Base-by-base conservation (phyloP, 2,329 filamentous ascomycete genomes). In the Mycogone perniciosa region DNA sequence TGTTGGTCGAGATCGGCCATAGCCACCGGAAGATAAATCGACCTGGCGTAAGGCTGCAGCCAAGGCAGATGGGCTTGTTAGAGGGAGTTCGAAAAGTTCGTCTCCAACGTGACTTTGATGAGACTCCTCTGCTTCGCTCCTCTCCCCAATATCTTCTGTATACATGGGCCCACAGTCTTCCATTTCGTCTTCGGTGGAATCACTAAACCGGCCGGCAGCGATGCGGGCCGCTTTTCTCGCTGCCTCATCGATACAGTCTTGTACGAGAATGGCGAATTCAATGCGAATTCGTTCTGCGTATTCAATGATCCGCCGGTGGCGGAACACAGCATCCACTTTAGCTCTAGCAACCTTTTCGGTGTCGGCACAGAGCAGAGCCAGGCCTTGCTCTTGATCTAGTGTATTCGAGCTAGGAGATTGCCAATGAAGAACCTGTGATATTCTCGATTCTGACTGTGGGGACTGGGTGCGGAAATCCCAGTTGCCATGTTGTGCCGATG, bases 251-350 rank as follows among this genome's bases (percentile, higher is more conserved):
- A 99, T 96, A 65, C 93, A 99, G 60, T 96, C 89, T 62, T 97
- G 89, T 2, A 99, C 92, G 52, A 96, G 77, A 29, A 95, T 81
- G 30, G 92, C 87, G 62, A 96, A 95, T 62, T 99, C 93, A 43
- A 96, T 80, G 4, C 95, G 88, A 56, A 99, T 96, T 31, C 95
- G 85, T 70, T 99, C 93, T 0, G 91, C 85, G 65, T 99, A 99
- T 66, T 99, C 93, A 31, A 99, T 84, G 46, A 97, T 95, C 60
- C 86, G 85, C 46, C 92, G 85, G 67, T 97, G 89, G 33, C 93
- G 87, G 57, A 95, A 84, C 6, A 97, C 88, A 4, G 92, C 88
- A 61, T 99, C 93, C 2, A 97, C 88, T 66, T 99, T 99, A 41
- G 86, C 81, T 62, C 84, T 88, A 29, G 91, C 88, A 37, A 89